Evolutionary conservation across 176 grass and related monocot species (phyloP), one percentile per base, ranked within the genome.

Genomic region (Eragrostis nindensis): DNA sequence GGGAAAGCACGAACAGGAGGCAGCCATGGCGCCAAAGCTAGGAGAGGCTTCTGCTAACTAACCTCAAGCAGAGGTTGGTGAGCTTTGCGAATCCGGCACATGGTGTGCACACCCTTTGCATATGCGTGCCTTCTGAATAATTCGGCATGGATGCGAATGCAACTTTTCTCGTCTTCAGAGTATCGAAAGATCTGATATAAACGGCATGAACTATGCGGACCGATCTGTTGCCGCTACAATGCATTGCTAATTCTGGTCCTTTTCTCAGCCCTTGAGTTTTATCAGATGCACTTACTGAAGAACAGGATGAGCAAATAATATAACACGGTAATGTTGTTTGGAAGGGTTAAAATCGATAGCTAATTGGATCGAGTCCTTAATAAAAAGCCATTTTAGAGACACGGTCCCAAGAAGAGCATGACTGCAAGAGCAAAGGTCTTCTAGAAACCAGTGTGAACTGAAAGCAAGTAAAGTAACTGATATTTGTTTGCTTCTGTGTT

Each of bases 371-470:
- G 56, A 24, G 10, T 25, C 22, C 56, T 12, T 22, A 60, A 54
- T n/a, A 46, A 46, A n/a, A 46, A 11, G 9, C 1, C 45, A 46
- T 2, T 46, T 46, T 46, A 46, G n/a, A n/a, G 45, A 44, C 9
- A 11, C 9, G 7, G 43, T 44, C 6, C 5, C 43, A 5, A 44
- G 8, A 44, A 8, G 1, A 5, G 32, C 4, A 44, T 44, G 43
- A 8, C 43, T 44, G 11, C 12, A 48, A 48, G 6, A 53, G 14
- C 55, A 59, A 22, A 24, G 8, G 8, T n/a, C 55, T 56, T 55
- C 54, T 59, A 59, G n/a, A 59, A 59, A 25, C n/a, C n/a, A 59
- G 17, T 79, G 53, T 74, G 81, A 70, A 74, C 18, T 68, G 42
- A 80, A 48, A 74, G 47, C 44, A 26, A 25, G 12, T 42, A 63